phyloP scores from a whole-genome alignment of 2,329 filamentous ascomycete genomes.

The Tolypocladium paradoxum region DNA sequence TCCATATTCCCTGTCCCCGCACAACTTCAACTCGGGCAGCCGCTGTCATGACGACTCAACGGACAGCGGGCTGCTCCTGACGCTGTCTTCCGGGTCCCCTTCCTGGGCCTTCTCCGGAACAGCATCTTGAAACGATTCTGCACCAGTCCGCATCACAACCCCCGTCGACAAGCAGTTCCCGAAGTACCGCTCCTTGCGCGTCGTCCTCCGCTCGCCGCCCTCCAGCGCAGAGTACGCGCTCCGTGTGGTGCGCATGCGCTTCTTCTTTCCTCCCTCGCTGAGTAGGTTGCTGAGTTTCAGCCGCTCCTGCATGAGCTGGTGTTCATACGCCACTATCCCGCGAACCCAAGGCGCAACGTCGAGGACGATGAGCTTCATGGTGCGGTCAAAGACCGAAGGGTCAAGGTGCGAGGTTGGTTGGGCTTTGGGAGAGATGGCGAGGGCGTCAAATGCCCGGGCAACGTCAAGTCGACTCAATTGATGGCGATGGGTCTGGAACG shows the following conservation, averaged over 20 bases:
- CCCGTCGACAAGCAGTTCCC: conserved; percentile 45
- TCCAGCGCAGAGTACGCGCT: conserved; percentile 69
- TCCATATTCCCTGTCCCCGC: neutral
- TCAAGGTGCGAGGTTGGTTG: conserved; percentile 35
- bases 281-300: conserved; percentile 50
- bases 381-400: conserved; percentile 68
- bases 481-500: conserved; percentile 16
- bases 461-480: conserved; percentile 39
- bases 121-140: conserved; percentile 17
- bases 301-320: conserved; percentile 57
- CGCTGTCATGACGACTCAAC: conserved; percentile 2
- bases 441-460: conserved; percentile 49
- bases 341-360: conserved; percentile 91
- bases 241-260: conserved; percentile 58
- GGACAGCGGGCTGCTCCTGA: conserved; percentile 3
- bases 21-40: neutral
- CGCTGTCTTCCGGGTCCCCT: conserved; percentile 3
- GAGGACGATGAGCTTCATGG: conserved; percentile 50
- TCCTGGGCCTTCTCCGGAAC: conserved; percentile 9
- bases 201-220: conserved; percentile 56
- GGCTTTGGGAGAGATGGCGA: conserved; percentile 39
- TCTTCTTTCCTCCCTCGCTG: conserved; percentile 41
- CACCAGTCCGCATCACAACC: conserved; percentile 55
- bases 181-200: conserved; percentile 65
- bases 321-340: conserved; percentile 68